These are phyloP conservation scores for Melampsora americana DNA, from an alignment of 1,284 basidiomycete species.

Conservation along the genomic window DNA sequence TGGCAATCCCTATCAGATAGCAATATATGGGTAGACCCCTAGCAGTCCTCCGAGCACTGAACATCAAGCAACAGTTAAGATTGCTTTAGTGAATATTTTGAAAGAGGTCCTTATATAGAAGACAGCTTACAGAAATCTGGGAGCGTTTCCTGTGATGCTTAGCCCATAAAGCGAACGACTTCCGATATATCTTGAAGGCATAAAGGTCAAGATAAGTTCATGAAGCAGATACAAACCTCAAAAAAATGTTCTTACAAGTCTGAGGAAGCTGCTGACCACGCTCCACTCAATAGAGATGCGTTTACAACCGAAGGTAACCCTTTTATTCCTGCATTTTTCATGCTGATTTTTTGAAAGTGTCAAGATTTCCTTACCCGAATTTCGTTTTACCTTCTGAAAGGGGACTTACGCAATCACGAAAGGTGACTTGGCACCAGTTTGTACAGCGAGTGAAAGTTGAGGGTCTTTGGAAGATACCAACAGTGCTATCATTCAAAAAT, in stretches of 20 bases:
- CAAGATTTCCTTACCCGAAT: neutral
- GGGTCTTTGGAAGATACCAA: constrained; percentile 44
- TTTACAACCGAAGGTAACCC: constrained; percentile 39
- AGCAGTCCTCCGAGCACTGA: constrained; percentile 25
- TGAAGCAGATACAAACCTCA: neutral
- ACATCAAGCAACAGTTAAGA: neutral
- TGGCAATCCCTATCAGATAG: constrained; percentile 35
- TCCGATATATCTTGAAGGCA: constrained; percentile 32
- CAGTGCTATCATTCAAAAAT: constrained; percentile 3
- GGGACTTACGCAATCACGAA: constrained; percentile 43
- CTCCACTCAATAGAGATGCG: constrained; percentile 22
- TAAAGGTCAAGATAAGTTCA: neutral
- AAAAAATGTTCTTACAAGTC: constrained; percentile 24
- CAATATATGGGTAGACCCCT: constrained; percentile 39
- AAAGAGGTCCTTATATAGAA: neutral
- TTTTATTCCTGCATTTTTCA: constrained; percentile 44
- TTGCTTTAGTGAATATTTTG: neutral
- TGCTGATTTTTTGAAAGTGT: constrained; percentile 8
- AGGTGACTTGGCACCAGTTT: constrained; percentile 40
- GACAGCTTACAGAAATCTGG: constrained; percentile 34
- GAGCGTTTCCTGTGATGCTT: constrained; percentile 43
- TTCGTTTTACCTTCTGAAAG: too few relatives aligned
- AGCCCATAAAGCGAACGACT: constrained; percentile 42
- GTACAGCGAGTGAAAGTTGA: constrained; percentile 15
- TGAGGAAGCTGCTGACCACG: constrained; percentile 43